phyloP scores from a whole-genome alignment of 768 basidiomycete genomes.

The Podaxis sp. region DNA sequence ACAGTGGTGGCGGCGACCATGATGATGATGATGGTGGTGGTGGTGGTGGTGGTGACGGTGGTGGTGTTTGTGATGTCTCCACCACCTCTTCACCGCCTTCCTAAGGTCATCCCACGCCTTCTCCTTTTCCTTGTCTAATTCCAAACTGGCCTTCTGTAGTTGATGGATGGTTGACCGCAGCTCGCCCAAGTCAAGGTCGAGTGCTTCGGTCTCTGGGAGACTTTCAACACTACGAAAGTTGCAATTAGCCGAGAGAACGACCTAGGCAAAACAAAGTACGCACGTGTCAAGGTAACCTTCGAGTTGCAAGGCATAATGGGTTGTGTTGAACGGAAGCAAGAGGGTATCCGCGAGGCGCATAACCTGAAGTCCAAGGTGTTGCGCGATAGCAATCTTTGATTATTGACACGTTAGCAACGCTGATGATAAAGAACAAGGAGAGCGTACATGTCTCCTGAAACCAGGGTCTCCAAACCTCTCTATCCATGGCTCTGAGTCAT shows the following conservation, averaged over 20 bases:
- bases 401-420: background rate
- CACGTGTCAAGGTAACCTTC: conserved; percentile 58
- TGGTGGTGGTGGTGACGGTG: background rate
- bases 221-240: conserved; percentile 44
- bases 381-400: conserved; percentile 62
- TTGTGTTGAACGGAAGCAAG: conserved; percentile 70
- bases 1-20: background rate
- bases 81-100: conserved; percentile 34
- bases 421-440: background rate
- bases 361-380: conserved; percentile 61
- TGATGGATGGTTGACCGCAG: conserved; percentile 45
- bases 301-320: conserved; percentile 67
- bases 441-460: conserved; percentile 63
- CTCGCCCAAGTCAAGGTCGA: conserved; percentile 33
- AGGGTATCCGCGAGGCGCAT: conserved; percentile 60
- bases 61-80: conserved; percentile 23
- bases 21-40: conserved; percentile 6
- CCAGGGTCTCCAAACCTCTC: conserved; percentile 71
- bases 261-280: conserved; percentile 16
- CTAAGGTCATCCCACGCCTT: conserved; percentile 50
- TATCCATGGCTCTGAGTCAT: conserved; percentile 70
- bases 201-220: conserved; percentile 27
- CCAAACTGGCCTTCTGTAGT: conserved; percentile 48
- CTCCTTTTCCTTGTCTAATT: conserved; percentile 57
- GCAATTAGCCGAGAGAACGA: background rate